Evolutionary conservation across 228 moss, liverwort and hornwort genomes (phyloP), one percentile per base, ranked within the genome.

Genomic region (Sphagnum fallax): DNA sequence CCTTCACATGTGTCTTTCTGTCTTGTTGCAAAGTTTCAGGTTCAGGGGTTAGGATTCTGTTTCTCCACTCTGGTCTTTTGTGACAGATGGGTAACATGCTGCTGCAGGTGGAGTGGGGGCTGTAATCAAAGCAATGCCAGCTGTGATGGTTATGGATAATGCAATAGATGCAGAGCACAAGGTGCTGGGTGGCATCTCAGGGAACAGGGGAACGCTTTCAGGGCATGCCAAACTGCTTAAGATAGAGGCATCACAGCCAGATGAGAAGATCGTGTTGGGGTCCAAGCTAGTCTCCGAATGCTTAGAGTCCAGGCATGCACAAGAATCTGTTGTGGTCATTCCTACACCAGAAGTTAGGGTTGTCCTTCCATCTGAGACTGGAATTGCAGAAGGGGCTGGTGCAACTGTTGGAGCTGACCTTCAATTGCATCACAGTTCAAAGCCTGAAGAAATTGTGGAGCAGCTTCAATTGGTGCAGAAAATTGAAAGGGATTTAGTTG

Each of bases 41-140:
- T 3, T 32, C 32, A 32, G 32, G 32, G 32, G 1, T 32, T 32
- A 32, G 32, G 32, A 32, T 32, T 32, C 32, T 32, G 32, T 32
- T 32, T 2, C 32, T 32, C 32, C 32, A 32, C 32, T 32, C 32
- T 32, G 32, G 32, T 32, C 32, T 32, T 32, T 32, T 32, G 32
- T 32, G 32, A 32, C 32, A 32, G 32, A 32, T 32, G 32, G 32
- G 32, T 32, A 32, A 32, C 32, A 32, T 32, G 32, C 32, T 68
- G 57, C 87, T 73, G 77, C 84, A 80, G 96, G 96, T 80, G 96
- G 93, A 71, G 81, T 97, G 63, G 81, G 83, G 69, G 96, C 96
- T 73, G 93, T 96, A 52, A 76, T 96, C 63, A 91, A 84, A 75
- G 83, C 81, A 67, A 63, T 89, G 72, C 90, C 86, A 70, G 85